phyloP scores from a whole-genome alignment of 208 protist genomes.

The Vickermania ingenoplastis region DNA sequence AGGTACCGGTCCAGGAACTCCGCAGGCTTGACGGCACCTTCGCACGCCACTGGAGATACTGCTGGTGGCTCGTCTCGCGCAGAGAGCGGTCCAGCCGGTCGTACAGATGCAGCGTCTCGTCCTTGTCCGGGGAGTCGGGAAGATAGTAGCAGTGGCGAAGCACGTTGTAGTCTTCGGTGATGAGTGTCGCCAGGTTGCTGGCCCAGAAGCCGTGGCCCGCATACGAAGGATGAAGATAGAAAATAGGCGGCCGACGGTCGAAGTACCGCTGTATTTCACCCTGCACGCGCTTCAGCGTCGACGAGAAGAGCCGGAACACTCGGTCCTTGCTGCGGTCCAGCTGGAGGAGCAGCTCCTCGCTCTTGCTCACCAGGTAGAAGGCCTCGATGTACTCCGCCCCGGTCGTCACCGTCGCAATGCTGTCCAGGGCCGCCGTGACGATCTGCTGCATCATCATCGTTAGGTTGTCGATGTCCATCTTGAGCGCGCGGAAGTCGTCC shows the following conservation, averaged over 20 bases:
- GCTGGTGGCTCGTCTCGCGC: constrained; percentile 67
- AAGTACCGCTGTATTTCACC: constrained; percentile 89
- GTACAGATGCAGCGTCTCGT: constrained; percentile 65
- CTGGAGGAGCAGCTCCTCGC: constrained; percentile 89
- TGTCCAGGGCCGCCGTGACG: constrained; percentile 94
- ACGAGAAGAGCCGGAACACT: constrained; percentile 83
- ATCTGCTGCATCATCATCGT: constrained; percentile 96
- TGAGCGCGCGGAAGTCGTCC: constrained; percentile 95
- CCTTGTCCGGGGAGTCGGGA: constrained; percentile 64
- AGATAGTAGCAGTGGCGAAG: constrained; percentile 82
- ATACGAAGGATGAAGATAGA: constrained; percentile 83
- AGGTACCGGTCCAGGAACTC: constrained; percentile 85
- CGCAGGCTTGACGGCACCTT: constrained; percentile 51
- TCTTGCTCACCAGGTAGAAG: constrained; percentile 91
- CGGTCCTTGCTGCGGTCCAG: constrained; percentile 89
- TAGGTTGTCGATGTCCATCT: constrained; percentile 94
- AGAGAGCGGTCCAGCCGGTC: constrained; percentile 76
- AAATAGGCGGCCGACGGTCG: constrained; percentile 80
- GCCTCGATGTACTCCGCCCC: constrained; percentile 95
- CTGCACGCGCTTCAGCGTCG: constrained; percentile 81
- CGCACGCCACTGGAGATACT: constrained; percentile 71
- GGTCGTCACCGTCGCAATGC: constrained; percentile 76
- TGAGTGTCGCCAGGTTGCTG: constrained; percentile 34
- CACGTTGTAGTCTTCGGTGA: constrained; percentile 36
- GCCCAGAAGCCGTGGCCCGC: constrained; percentile 92